Conservation (phyloP, 169 alveolate species). For the Plasmodium chabaudi region DNA sequence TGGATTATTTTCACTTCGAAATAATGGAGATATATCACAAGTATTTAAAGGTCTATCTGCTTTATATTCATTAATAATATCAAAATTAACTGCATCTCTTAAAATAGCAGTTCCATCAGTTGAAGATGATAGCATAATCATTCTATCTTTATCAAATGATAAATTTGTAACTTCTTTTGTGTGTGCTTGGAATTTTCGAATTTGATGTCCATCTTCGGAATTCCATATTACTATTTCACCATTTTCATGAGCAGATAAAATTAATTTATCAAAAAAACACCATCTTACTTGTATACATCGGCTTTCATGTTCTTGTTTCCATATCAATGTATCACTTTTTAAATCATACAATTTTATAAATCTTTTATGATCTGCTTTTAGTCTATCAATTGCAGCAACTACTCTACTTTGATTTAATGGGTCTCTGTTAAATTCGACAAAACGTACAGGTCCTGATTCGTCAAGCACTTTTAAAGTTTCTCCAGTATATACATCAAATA, state of each 20-base stretch:
- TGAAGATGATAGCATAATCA: slow-evolving; percentile 90
- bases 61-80: slow-evolving; percentile 86
- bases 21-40: slow-evolving; percentile 90
- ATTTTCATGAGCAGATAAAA: slow-evolving; percentile 91
- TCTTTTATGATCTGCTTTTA: slow-evolving; percentile 82
- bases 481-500: slow-evolving; percentile 89
- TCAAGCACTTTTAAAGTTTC: slow-evolving; percentile 81
- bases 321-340: slow-evolving; percentile 18
- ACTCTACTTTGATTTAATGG: slow-evolving; percentile 88
- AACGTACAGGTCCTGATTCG: slow-evolving; percentile 88
- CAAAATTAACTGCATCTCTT: slow-evolving; percentile 89
- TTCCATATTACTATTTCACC: slow-evolving; percentile 89
- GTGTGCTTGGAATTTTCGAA: slow-evolving; percentile 87
- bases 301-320: slow-evolving; percentile 81
- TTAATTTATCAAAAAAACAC: slow-evolving; percentile 92
- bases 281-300: slow-evolving; percentile 89
- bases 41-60: slow-evolving; percentile 92
- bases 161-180: slow-evolving; percentile 88
- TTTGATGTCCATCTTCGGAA: slow-evolving; percentile 84
- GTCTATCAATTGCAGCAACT: slow-evolving; percentile 89
- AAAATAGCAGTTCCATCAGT: slow-evolving; percentile 91
- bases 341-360: slow-evolving; percentile 87
- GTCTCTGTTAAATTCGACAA: slow-evolving; percentile 90
- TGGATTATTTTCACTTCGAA: slow-evolving; percentile 80
- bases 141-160: slow-evolving; percentile 87